Evolutionary conservation across 2,329 filamentous ascomycete genomes (phyloP).

Genomic region (Pyrenochaeta sp.): DNA sequence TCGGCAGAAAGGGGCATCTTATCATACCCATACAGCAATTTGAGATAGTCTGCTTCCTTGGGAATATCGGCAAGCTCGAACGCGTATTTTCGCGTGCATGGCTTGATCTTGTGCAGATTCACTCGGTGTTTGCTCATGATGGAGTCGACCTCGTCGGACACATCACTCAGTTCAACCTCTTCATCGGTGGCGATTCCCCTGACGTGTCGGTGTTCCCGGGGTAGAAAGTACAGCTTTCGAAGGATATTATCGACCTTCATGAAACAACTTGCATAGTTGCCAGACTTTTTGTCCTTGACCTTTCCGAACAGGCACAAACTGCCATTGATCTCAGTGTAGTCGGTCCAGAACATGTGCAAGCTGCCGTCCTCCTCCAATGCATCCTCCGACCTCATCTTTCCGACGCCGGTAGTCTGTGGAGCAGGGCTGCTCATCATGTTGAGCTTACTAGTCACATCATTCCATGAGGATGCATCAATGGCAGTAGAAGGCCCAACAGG

Average conservation of each 20-base stretch:
- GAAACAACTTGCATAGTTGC: conserved; percentile 86
- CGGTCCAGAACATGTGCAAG: conserved; percentile 94
- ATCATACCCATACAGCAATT: conserved; percentile 94
- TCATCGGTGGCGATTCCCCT: conserved; percentile 76
- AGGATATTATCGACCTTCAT: conserved; percentile 95
- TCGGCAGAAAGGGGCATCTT: conserved; percentile 78
- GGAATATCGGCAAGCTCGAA: conserved; percentile 91
- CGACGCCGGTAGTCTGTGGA: conserved; percentile 69
- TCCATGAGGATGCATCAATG: conserved; percentile 84
- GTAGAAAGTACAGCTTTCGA: conserved; percentile 91
- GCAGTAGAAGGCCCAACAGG: conserved; percentile 68
- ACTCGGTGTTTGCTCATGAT: conserved; percentile 90
- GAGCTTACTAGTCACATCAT: conserved; percentile 82
- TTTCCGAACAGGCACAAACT: conserved; percentile 95
- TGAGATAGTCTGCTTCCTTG: conserved; percentile 89
- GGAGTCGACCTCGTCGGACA: conserved; percentile 87
- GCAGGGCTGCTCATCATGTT: conserved; percentile 82
- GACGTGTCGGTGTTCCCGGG: conserved; percentile 70
- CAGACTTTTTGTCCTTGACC: conserved; percentile 86
- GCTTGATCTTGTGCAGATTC: conserved; percentile 91
- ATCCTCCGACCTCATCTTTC: conserved; percentile 83
- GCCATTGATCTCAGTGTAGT: conserved; percentile 92
- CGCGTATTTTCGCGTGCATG: conserved; percentile 88
- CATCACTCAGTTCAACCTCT: conserved; percentile 84
- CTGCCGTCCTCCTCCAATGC: conserved; percentile 95